Evolutionary conservation across 176 grass and related monocot genomes (phyloP).

Genomic region (Saccharum spontaneum): DNA sequence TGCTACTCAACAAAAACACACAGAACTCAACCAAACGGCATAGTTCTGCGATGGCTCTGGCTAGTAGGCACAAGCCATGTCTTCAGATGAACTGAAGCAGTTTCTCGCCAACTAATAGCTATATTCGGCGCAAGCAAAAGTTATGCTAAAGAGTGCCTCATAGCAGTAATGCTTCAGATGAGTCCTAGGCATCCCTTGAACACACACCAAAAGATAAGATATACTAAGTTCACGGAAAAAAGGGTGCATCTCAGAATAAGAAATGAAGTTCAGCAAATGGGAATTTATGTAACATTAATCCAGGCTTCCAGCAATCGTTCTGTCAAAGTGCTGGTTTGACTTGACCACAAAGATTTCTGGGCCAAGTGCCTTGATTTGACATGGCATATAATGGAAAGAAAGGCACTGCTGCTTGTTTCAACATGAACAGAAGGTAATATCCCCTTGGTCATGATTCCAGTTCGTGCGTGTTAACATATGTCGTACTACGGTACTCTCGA

Average conservation of each 20-base stretch:
- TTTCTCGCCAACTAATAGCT: background rate
- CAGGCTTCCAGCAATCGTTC: conserved; percentile 22
- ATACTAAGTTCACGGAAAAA: background rate
- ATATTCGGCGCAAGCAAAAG: background rate
- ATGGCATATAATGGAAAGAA: conserved; percentile 30
- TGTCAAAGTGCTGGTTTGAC: conserved; percentile 21
- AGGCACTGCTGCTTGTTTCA: conserved; percentile 10
- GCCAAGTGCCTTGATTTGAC: conserved; percentile 20
- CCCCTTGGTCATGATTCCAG: conserved; percentile 15
- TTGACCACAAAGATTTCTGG: conserved; percentile 17
- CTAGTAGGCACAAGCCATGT: background rate
- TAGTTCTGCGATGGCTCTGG: background rate
- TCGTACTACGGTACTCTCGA: background rate
- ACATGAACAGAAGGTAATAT: conserved; percentile 30
- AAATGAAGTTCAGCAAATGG: background rate
- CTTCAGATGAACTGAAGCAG: background rate
- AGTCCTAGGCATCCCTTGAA: background rate
- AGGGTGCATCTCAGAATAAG: background rate
- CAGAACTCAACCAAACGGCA: background rate
- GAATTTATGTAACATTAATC: background rate
- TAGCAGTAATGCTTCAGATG: background rate
- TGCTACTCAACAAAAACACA: background rate
- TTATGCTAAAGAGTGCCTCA: background rate
- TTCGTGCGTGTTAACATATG: conserved; percentile 33
- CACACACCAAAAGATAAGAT: background rate